Conservation (phyloP, 768 basidiomycete species). For the Leccinum disarticulatum region DNA sequence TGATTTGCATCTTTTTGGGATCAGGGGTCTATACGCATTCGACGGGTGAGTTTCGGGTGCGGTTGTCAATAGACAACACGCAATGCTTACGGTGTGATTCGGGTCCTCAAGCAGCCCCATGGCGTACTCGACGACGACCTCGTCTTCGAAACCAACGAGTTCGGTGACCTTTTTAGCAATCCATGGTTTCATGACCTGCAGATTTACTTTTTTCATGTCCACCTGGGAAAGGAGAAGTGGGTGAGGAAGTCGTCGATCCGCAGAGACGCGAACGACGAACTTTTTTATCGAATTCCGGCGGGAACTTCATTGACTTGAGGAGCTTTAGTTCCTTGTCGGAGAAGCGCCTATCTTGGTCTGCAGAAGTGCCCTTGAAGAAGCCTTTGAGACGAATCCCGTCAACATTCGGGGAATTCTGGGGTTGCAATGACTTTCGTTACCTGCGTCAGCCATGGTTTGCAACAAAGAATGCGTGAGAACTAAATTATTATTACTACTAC, state of each 20-base stretch:
- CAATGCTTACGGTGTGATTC: constrained; percentile 65
- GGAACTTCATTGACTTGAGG: constrained; percentile 88
- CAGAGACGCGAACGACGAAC: constrained; percentile 33
- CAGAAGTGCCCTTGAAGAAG: constrained; percentile 89
- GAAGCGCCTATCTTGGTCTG: constrained; percentile 90
- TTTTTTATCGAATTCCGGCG: constrained; percentile 86
- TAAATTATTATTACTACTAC: constrained; percentile 9
- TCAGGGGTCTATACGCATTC: constrained; percentile 66
- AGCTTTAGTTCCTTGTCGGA: constrained; percentile 93
- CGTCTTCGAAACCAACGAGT: constrained; percentile 92
- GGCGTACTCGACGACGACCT: constrained; percentile 94
- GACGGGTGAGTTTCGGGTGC: neutral
- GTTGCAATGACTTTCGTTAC: constrained; percentile 28
- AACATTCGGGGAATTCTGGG: constrained; percentile 11
- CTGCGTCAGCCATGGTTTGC: constrained; percentile 58
- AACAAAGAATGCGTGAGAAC: constrained; percentile 24
- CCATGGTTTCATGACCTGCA: constrained; percentile 92
- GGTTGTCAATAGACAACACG: too few relatives aligned
- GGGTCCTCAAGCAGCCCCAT: constrained; percentile 92
- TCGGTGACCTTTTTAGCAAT: constrained; percentile 90
- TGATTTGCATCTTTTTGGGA: constrained; percentile 94
- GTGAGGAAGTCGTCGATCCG: neutral
- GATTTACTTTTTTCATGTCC: constrained; percentile 93
- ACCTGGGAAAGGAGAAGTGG: constrained; percentile 47
- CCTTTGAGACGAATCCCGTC: constrained; percentile 41